Percentiles rank a stretch among this genome's conserved stretches.
phyloP scores from a whole-genome alignment of 345 rosid species.

The Sisymbrium altissimum region DNA sequence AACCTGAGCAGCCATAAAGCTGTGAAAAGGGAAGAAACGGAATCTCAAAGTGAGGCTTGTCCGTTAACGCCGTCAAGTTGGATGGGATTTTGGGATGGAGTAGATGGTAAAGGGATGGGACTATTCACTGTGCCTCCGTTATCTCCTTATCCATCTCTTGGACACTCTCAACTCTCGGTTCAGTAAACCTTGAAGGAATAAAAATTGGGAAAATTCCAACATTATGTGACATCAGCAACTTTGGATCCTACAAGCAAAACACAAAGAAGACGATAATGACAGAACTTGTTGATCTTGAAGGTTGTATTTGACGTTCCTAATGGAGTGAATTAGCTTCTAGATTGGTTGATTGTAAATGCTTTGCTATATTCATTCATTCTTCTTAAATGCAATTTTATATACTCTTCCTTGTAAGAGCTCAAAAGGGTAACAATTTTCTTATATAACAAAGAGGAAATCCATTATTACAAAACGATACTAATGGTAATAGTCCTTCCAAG shows the following conservation, averaged over 20 bases:
- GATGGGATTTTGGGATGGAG: constrained; percentile 71
- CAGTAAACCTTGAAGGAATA: constrained; percentile 19
- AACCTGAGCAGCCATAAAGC: constrained; percentile 18
- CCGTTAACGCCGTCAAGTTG: constrained; percentile 90
- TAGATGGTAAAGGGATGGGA: constrained; percentile 48
- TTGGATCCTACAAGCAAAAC: neutral
- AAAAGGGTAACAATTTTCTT: neutral
- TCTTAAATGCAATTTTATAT: neutral
- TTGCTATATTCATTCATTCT: constrained; percentile 18
- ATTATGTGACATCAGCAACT: neutral
- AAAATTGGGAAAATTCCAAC: neutral
- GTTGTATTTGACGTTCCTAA: neutral
- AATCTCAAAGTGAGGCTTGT: constrained; percentile 16
- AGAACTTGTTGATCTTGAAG: neutral
- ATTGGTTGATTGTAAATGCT: constrained; percentile 7
- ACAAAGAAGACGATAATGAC: neutral
- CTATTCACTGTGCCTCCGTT: constrained; percentile 67
- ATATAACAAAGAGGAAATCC: neutral
- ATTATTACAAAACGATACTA: constrained; percentile 3
- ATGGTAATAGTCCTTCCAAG: neutral
- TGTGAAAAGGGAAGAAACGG: constrained; percentile 32
- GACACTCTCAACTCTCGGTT: constrained; percentile 41
- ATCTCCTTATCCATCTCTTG: constrained; percentile 54
- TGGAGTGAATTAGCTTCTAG: constrained; percentile 1
- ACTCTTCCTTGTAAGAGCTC: neutral